Evolutionary conservation across 1,284 basidiomycete species (phyloP).

Genomic region (Salmacisia buchloeana): DNA sequence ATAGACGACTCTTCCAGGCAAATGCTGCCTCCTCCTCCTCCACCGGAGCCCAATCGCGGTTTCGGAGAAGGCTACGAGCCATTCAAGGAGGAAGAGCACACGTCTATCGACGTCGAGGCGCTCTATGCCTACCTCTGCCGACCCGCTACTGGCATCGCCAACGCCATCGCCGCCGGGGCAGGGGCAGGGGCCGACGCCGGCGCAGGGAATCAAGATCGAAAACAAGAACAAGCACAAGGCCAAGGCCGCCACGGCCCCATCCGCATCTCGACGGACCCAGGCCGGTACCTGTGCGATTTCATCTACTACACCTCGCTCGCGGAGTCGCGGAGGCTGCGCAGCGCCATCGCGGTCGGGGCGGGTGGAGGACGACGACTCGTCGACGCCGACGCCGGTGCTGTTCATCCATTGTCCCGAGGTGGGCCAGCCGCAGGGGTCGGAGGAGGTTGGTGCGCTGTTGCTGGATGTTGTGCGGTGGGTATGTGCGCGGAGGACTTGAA

Average conservation of each 20-base stretch:
- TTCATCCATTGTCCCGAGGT: slow-evolving; percentile 16
- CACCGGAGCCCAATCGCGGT: slow-evolving; percentile 12
- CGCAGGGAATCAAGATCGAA: too few relatives aligned
- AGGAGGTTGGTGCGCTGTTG: neutral
- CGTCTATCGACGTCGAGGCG: slow-evolving; percentile 8
- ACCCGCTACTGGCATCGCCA: too few relatives aligned
- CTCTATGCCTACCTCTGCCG: slow-evolving; percentile 17
- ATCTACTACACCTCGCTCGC: slow-evolving; percentile 23
- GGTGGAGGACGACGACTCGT: neutral
- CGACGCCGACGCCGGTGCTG: slow-evolving; percentile 2
- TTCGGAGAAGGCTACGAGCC: slow-evolving; percentile 19
- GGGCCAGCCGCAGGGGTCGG: slow-evolving; percentile 3
- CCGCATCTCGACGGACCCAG: slow-evolving; percentile 15
- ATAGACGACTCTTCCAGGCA: too few relatives aligned
- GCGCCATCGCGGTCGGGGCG: neutral
- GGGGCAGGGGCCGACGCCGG: too few relatives aligned
- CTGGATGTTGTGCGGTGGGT: neutral
- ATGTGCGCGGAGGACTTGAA: too few relatives aligned
- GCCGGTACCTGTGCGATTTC: slow-evolving; percentile 30
- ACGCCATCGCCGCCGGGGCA: too few relatives aligned
- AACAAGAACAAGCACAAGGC: slow-evolving; percentile 11
- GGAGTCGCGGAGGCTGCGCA: slow-evolving; percentile 12
- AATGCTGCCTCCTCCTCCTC: neutral
- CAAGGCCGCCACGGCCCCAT: neutral
- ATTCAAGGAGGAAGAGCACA: slow-evolving; percentile 15